Evolutionary conservation across 345 rosid genomes (phyloP), one percentile per base, ranked within the genome.

Genomic region (Cardamine resedifolia): DNA sequence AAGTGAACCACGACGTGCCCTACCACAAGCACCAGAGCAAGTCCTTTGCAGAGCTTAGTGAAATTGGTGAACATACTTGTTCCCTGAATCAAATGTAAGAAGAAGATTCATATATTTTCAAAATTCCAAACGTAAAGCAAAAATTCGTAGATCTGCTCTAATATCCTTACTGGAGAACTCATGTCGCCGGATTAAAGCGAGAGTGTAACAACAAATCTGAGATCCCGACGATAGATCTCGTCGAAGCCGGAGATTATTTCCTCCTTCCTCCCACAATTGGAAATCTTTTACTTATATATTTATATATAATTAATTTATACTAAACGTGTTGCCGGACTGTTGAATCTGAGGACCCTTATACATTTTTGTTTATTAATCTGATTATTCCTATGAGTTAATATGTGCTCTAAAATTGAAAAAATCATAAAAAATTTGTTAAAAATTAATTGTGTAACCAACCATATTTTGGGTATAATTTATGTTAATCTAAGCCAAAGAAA

Each of bases 31-130:
- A 96, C 88, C 56, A 85, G 88, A 3, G 97, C 88, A 12, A 92
- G 70, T 60, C 96, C 98, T 81, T 96, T 92, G 82, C 99, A 90
- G 34, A 92, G 88, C 87, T 82, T 83, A 16, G 98, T 96, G 75
- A 92, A 92, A 71, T 91, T 96, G 30, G 82, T 79, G 52, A 85
- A 86, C 75, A 85, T 72, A 72, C 85, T 78, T 76, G 79, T 48
- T 64, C 94, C 90, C 97, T 92, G 53, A 21, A 55, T 10, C 66
- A 61, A 64, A 64, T 24, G 16, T 55, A 16, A 53, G 43, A 43
- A 34, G 21, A 11, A 43, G 45, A 61, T 16, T 33, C 28, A 26
- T 5, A n/a, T 43, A 24, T 31, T 28, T 73, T 14, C 14, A 12
- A 63, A 52, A n/a, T 10, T 21, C 53, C 8, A 41, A 55, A 28